Evolutionary conservation across 345 rosid species (phyloP).

Genomic region (Linum tenue): DNA sequence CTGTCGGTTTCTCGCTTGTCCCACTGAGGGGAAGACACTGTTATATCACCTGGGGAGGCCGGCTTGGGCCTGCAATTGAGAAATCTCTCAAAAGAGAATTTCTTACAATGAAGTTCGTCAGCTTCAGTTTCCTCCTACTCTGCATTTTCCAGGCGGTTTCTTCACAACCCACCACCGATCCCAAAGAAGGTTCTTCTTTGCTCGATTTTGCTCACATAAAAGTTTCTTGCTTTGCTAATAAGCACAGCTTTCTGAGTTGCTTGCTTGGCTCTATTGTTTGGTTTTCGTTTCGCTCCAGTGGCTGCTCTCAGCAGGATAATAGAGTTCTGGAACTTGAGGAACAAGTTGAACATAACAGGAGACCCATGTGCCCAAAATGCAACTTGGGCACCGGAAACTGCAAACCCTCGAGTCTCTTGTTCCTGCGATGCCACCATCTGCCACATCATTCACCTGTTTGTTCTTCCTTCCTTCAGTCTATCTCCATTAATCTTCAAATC

Average conservation of each 20-base stretch:
- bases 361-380: constrained; percentile 40
- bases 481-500: neutral
- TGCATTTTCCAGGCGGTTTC: constrained; percentile 29
- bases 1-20: too few relatives aligned
- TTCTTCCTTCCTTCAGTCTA: neutral
- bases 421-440: constrained; percentile 35
- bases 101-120: constrained; percentile 21
- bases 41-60: too few relatives aligned
- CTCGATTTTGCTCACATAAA: neutral
- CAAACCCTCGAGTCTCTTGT: constrained; percentile 43
- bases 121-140: constrained; percentile 17
- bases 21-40: too few relatives aligned
- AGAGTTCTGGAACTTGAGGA: constrained; percentile 39
- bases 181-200: constrained; percentile 30
- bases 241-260: neutral
- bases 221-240: neutral
- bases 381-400: constrained; percentile 23
- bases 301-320: constrained; percentile 36
- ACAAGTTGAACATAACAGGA: constrained; percentile 25
- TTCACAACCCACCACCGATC: constrained; percentile 35
- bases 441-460: constrained; percentile 43
- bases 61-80: too few relatives aligned
- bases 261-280: neutral
- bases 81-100: too few relatives aligned
- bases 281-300: constrained; percentile 17